Evolutionary conservation across 2,329 filamentous ascomycete species (phyloP), one percentile per base, ranked within the genome.

Genomic region (Rutstroemia sp.): DNA sequence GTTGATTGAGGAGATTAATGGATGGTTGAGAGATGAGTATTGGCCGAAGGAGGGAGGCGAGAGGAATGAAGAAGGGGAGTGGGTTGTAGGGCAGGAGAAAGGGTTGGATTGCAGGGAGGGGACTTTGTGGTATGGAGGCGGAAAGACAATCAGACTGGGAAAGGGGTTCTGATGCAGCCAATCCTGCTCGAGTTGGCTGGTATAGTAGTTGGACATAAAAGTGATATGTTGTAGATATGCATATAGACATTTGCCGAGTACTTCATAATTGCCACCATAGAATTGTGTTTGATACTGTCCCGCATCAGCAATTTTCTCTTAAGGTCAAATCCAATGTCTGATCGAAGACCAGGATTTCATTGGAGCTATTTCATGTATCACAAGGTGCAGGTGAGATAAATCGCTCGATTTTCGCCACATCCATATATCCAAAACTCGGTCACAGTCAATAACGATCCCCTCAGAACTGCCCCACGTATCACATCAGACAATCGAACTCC

Each of bases 21-120:
- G 67, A 4, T 92, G 86, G 86, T 74, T 96, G 25, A 76, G 84
- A 67, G 72, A 72, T 10, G 80, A 88, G 65, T 86, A 86, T 51
- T 95, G 90, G 89, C 80, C 82, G 19, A 73, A 71, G 40, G 66
- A 69, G 23, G 72, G 67, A 48, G 73, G 69, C 8, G 17, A 36
- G n/a, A 55, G 53, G 6, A 71, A 72, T 10, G 73, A 76, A 38
- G 68, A 76, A 2, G 86, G 87, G 0, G 87, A 94, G 67, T 96
- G 92, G 91, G 74, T 88, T 23, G 84, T 96, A n/a, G 92, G 92
- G 0, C 82, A 95, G 64, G 90, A 92, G 69, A 86, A 78, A 64
- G 92, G 92, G 0, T 72, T 96, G 54, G 88, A 92, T 66, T 83
- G 83, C 57, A 81, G 89, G 46, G 82, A 79, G 61, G 92, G 92